phyloP scores from a whole-genome alignment of 306 rosid genomes.

The Begonia fuchsioides region DNA sequence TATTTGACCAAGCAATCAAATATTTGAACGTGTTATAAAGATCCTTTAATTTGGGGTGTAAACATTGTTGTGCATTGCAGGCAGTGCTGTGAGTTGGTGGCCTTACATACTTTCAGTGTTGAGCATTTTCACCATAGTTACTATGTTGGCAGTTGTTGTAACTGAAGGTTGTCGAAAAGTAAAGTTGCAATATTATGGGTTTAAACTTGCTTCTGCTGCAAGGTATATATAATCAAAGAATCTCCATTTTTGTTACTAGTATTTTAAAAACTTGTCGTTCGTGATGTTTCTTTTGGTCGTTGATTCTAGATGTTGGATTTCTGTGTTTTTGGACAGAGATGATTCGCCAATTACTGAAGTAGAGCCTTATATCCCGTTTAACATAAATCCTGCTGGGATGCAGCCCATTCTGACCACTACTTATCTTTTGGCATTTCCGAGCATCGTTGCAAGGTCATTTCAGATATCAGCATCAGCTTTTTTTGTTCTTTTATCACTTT shows the following conservation, averaged over 20 bases:
- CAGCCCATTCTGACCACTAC: constrained; percentile 94
- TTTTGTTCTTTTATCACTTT: neutral
- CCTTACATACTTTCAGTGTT: constrained; percentile 55
- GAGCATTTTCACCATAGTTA: constrained; percentile 79
- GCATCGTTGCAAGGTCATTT: constrained; percentile 63
- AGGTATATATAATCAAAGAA: constrained; percentile 29
- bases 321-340: constrained; percentile 46
- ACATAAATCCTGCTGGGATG: constrained; percentile 95
- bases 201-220: constrained; percentile 94
- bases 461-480: neutral
- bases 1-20: too few species aligned
- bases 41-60: too few species aligned
- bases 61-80: constrained; percentile 27
- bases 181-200: constrained; percentile 90
- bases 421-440: constrained; percentile 89
- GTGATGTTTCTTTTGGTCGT: neutral
- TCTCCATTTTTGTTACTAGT: too few species aligned
- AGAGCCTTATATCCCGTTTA: constrained; percentile 95
- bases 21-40: too few species aligned
- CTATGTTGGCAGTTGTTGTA: constrained; percentile 99
- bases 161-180: constrained; percentile 97
- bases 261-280: constrained; percentile 5
- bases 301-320: neutral
- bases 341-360: constrained; percentile 93
- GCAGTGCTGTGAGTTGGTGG: constrained; percentile 53